phyloP scores from a whole-genome alignment of 179 eudicot species.

The Actinidia arguta region DNA sequence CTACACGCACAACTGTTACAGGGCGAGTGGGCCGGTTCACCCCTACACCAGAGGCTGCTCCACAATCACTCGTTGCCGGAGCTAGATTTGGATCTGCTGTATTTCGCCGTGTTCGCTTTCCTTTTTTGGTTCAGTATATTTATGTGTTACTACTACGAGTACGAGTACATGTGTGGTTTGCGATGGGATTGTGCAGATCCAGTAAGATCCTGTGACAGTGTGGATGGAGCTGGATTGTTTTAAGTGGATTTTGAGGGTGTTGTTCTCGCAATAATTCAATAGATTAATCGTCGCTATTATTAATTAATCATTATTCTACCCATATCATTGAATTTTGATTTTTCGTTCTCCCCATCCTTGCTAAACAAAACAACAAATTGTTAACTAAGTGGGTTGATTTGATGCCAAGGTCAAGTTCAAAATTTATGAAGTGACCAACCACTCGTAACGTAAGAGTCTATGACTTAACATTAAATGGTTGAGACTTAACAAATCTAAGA shows the following conservation, averaged over 20 bases:
- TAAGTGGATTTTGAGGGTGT: background rate
- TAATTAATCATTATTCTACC: too few relatives aligned
- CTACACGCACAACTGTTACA: constrained; percentile 51
- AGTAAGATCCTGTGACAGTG: background rate
- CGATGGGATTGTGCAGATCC: background rate
- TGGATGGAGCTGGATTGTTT: background rate
- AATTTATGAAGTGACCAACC: too few relatives aligned
- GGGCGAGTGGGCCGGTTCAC: constrained; percentile 43
- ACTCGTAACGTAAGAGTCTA: too few relatives aligned
- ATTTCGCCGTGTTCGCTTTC: background rate
- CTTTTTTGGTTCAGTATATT: background rate
- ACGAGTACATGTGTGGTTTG: background rate
- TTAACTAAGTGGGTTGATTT: too few relatives aligned
- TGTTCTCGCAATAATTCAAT: background rate
- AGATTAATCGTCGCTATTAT: background rate
- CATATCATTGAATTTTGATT: too few relatives aligned
- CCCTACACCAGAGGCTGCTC: constrained; percentile 63
- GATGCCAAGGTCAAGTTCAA: too few relatives aligned
- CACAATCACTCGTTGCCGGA: constrained; percentile 51
- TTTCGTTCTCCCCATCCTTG: too few relatives aligned
- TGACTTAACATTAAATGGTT: too few relatives aligned
- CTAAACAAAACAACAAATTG: too few relatives aligned
- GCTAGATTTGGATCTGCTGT: constrained; percentile 13
- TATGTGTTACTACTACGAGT: background rate
- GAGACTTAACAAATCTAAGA: too few relatives aligned